Evolutionary conservation across 805 yeast genomes (phyloP).

Genomic region (Sugiyamaella valdiviana): DNA sequence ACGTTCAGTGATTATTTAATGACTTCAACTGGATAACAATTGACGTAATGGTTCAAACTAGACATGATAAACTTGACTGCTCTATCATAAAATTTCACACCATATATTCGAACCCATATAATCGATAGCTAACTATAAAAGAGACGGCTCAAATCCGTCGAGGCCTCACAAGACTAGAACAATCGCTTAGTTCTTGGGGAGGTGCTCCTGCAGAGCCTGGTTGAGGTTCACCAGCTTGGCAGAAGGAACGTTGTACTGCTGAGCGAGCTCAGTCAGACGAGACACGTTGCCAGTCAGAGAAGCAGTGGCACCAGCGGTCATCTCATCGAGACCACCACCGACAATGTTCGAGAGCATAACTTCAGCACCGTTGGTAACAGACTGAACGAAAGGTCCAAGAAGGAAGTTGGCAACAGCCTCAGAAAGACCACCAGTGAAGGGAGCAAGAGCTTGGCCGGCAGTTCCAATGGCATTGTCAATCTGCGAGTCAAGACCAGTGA

Average conservation of each 20-base stretch:
- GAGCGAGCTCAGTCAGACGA: constrained; percentile 6
- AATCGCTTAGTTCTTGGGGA: background rate
- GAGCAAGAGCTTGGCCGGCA: constrained; percentile 17
- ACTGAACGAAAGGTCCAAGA: constrained; percentile 27
- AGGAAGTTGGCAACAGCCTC: constrained; percentile 23
- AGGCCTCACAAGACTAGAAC: background rate
- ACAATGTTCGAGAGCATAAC: constrained; percentile 22
- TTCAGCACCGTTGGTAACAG: constrained; percentile 28
- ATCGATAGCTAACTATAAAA: background rate
- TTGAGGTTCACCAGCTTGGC: constrained; percentile 4
- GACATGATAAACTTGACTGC: too few species aligned
- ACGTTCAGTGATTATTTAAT: too few species aligned
- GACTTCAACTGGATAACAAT: too few species aligned
- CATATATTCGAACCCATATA: too few species aligned
- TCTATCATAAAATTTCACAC: too few species aligned
- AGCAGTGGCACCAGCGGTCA: background rate
- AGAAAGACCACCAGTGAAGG: constrained; percentile 24
- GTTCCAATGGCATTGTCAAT: constrained; percentile 26
- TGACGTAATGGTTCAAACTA: too few species aligned
- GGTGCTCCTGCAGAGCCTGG: background rate
- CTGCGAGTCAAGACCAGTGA: constrained; percentile 30
- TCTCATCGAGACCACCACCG: constrained; percentile 19
- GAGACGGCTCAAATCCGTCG: background rate
- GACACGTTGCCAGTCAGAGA: constrained; percentile 5
- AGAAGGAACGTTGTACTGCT: constrained; percentile 9